These are phyloP conservation scores for Fusarium tupiense DNA, from an alignment of 2,329 filamentous ascomycete species.

Conservation along the genomic window DNA sequence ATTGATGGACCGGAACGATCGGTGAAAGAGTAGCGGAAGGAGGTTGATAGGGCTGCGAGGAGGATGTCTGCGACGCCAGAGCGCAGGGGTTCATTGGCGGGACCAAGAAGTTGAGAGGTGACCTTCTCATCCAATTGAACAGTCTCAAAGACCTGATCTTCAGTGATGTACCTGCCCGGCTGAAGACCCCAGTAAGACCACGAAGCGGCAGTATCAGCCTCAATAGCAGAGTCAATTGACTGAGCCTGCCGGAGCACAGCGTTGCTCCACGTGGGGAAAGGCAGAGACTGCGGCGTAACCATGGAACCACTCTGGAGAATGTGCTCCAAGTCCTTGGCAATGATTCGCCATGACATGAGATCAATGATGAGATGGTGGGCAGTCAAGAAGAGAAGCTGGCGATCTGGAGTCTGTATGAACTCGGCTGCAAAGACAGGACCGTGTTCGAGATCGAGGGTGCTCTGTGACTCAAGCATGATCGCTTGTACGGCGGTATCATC, in stretches of 20 bases:
- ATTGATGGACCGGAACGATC: neutral
- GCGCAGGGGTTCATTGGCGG: neutral
- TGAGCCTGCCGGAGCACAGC: neutral
- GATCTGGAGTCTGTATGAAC: neutral
- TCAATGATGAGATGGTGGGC: neutral
- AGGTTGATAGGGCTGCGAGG: neutral
- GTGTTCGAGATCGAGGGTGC: neutral
- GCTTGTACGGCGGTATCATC: neutral
- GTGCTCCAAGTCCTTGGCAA: neutral
- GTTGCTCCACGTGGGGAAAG: neutral
- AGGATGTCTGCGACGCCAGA: neutral
- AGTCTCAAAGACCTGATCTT: neutral
- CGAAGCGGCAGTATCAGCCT: accelerated
- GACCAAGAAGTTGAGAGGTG: neutral
- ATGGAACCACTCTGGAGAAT: neutral
- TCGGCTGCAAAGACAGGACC: neutral
- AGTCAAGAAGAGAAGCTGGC: neutral
- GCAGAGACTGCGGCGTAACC: neutral
- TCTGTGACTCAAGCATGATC: neutral
- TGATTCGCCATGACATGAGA: neutral
- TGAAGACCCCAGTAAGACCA: neutral
- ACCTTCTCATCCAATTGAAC: neutral
- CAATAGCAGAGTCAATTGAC: accelerated
- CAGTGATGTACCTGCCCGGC: neutral
- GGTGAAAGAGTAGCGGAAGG: neutral